A percentile compares a stretch with the other conserved stretches of the same genome.
Conservation (phyloP, 2,329 filamentous ascomycete genomes). For the Orbilia quercus region DNA sequence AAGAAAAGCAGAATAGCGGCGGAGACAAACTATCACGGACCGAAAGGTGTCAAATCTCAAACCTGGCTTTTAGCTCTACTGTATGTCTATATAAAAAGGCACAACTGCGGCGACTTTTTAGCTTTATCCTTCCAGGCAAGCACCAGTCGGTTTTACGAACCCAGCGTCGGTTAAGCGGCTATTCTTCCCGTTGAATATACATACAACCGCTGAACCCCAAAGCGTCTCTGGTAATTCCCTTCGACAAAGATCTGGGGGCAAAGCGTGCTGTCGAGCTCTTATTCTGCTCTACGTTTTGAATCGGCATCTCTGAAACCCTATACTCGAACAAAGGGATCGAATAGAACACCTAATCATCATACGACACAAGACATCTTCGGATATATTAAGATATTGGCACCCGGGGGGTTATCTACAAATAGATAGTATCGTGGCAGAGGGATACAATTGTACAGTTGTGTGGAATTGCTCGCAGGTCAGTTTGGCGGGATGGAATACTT, state of each 20-base stretch:
- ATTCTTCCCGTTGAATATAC: background rate
- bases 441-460: too few species aligned
- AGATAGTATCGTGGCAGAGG: too few species aligned
- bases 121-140: slow-evolving; percentile 4
- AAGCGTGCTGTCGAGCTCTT: background rate
- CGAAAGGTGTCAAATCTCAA: too few species aligned
- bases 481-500: too few species aligned
- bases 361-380: slow-evolving; percentile 12
- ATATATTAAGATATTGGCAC: slow-evolving; percentile 11
- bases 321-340: slow-evolving; percentile 15
- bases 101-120: slow-evolving; percentile 31
- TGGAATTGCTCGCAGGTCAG: too few species aligned
- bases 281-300: too few species aligned
- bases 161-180: background rate
- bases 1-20: too few species aligned
- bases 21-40: too few species aligned
- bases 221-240: background rate
- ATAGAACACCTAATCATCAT: background rate
- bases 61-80: background rate
- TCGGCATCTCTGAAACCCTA: slow-evolving; percentile 12
- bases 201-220: background rate
- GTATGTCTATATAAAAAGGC: background rate
- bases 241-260: background rate
- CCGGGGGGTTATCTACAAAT: background rate
- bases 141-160: background rate